Evolutionary conservation across 495 filamentous ascomycete species (phyloP).

Genomic region (Neurospora sp.): DNA sequence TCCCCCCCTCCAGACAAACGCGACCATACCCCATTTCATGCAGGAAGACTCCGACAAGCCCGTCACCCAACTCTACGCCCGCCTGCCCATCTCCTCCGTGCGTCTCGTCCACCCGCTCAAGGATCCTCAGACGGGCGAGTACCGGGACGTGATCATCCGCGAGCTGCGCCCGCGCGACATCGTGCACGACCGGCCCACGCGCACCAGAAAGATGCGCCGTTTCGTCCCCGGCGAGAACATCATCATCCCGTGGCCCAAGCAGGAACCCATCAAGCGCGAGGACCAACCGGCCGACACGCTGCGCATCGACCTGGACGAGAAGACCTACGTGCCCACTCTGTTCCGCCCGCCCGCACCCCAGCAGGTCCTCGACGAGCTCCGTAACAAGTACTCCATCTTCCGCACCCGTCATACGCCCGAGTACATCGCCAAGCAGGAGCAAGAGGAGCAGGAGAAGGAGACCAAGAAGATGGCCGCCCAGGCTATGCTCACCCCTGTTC

Average conservation of each 20-base stretch:
- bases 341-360: slow-evolving; percentile 68
- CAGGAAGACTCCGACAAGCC: slow-evolving; percentile 25
- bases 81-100: slow-evolving; percentile 57
- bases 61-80: slow-evolving; percentile 35
- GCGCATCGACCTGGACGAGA: slow-evolving; percentile 62
- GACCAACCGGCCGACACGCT: slow-evolving; percentile 60
- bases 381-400: slow-evolving; percentile 77
- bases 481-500: slow-evolving; percentile 43
- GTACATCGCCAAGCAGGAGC: slow-evolving; percentile 52
- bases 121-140: slow-evolving; percentile 51
- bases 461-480: slow-evolving; percentile 42
- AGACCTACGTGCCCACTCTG: slow-evolving; percentile 67
- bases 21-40: slow-evolving; percentile 46
- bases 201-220: slow-evolving; percentile 35
- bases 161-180: slow-evolving; percentile 44
- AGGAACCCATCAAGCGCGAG: slow-evolving; percentile 32
- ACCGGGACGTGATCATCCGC: slow-evolving; percentile 64
- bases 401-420: slow-evolving; percentile 66
- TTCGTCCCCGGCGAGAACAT: slow-evolving; percentile 51
- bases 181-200: slow-evolving; percentile 35
- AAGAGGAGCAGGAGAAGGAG: slow-evolving; percentile 51
- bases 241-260: slow-evolving; percentile 64
- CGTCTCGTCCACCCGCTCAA: slow-evolving; percentile 69
- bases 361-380: slow-evolving; percentile 73
- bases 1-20: slow-evolving; percentile 39